Evolutionary conservation across 169 alveolate genomes (phyloP).

Genomic region (Besnoitia besnoiti): DNA sequence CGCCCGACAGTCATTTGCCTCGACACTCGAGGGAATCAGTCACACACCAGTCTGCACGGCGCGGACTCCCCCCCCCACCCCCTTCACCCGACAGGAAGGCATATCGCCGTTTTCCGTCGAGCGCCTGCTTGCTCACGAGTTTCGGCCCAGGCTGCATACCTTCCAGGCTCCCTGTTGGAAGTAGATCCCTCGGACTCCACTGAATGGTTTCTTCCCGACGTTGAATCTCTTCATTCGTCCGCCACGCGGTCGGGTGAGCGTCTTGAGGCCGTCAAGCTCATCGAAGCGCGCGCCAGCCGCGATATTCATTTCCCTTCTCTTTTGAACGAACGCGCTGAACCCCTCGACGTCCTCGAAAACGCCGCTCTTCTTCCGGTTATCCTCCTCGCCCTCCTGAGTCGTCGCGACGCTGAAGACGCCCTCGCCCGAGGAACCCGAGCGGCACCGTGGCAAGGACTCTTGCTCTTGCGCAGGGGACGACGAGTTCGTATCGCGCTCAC

Average conservation of each 20-base stretch:
- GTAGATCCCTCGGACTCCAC: conserved; percentile 73
- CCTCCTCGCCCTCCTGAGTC: not conserved
- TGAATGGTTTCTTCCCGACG: conserved; percentile 70
- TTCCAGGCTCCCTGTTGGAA: conserved; percentile 73
- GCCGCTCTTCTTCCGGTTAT: not conserved
- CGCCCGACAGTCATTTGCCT: too few relatives aligned
- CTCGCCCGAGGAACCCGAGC: not conserved
- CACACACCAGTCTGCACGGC: too few relatives aligned
- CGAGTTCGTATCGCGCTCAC: too few relatives aligned
- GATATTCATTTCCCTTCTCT: not conserved
- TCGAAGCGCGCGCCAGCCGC: conserved; percentile 19
- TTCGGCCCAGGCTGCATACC: not conserved
- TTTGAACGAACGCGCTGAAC: not conserved
- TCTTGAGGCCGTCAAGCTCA: conserved; percentile 55
- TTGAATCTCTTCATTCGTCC: conserved; percentile 66
- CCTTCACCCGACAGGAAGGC: too few relatives aligned
- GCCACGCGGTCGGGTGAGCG: conserved; percentile 59
- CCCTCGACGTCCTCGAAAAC: not conserved
- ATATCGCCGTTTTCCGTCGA: too few relatives aligned
- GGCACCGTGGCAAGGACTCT: too few relatives aligned
- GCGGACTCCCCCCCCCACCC: too few relatives aligned
- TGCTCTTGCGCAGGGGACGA: too few relatives aligned
- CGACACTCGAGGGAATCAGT: too few relatives aligned
- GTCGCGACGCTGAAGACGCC: not conserved
- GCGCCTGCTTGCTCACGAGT: too few relatives aligned